These are phyloP conservation scores for Manihot esculenta DNA, from an alignment of 441 rosid genomes.

Conservation along the genomic window DNA sequence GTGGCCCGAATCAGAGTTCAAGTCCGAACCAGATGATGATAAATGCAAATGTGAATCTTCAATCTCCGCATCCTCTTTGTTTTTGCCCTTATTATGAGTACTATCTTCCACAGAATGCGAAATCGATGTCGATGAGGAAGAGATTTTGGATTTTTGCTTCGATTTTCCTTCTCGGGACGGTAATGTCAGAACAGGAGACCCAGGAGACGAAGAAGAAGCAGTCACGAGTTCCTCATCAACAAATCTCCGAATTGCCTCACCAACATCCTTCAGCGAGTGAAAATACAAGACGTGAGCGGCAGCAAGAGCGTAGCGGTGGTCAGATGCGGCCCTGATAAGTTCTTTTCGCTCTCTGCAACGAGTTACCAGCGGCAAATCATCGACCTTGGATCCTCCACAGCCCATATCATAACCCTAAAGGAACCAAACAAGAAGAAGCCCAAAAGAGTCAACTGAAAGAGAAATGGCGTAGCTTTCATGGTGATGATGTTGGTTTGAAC, in stretches of 20 bases:
- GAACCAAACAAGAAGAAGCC: not conserved
- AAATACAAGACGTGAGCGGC: conserved; percentile 76
- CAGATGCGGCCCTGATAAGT: conserved; percentile 58
- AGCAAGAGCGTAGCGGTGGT: conserved; percentile 70
- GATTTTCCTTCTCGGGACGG: conserved; percentile 70
- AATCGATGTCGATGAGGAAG: conserved; percentile 63
- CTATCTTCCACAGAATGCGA: conserved; percentile 45
- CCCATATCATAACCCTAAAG: conserved; percentile 51
- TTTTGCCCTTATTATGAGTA: conserved; percentile 4
- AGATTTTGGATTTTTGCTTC: conserved; percentile 37
- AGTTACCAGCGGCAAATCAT: conserved; percentile 62
- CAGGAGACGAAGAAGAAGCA: conserved; percentile 45
- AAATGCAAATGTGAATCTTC: conserved; percentile 66
- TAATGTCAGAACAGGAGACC: conserved; percentile 76
- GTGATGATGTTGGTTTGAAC: conserved; percentile 6
- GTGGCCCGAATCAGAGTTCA: conserved; percentile 53
- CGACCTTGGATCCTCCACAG: conserved; percentile 91
- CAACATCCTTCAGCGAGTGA: conserved; percentile 63
- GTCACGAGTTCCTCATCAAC: conserved; percentile 70
- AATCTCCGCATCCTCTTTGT: conserved; percentile 31
- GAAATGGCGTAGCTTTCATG: conserved; percentile 19
- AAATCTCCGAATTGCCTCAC: conserved; percentile 71
- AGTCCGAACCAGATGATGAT: conserved; percentile 62
- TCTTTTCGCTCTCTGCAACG: conserved; percentile 79
- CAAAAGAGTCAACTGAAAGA: conserved; percentile 5